A percentile compares a stretch with the other conserved stretches of the same genome.
Conservation (phyloP, 1,284 basidiomycete genomes). For the Ganoderma boninense region DNA sequence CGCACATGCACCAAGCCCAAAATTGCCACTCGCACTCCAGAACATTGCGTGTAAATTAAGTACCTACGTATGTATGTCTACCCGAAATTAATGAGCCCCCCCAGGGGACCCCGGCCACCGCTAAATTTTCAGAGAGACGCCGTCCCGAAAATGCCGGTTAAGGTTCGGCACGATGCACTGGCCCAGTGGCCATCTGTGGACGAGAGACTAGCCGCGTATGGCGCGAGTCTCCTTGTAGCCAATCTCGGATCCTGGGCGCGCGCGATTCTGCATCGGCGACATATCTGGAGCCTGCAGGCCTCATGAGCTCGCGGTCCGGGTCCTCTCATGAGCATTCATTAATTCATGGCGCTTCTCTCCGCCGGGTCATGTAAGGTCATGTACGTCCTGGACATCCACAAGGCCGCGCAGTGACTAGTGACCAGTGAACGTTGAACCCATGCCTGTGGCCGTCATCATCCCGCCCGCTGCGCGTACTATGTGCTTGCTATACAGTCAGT, state of each 20-base stretch:
- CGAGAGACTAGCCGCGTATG: neutral
- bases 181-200: too few relatives aligned
- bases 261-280: conserved; percentile 32
- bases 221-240: conserved; percentile 28
- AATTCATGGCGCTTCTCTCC: neutral
- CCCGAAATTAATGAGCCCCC: conserved; percentile 5
- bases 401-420: neutral
- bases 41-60: too few relatives aligned
- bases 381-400: neutral
- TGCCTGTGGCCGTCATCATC: neutral
- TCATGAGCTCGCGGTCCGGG: neutral
- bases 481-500: too few relatives aligned
- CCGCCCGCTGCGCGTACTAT: neutral
- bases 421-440: too few relatives aligned
- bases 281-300: conserved; percentile 7
- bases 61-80: neutral
- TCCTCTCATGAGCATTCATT: too few relatives aligned
- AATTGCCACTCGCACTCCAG: neutral
- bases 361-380: too few relatives aligned
- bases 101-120: conserved; percentile 19
- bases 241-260: conserved; percentile 22
- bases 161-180: neutral
- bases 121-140: conserved; percentile 15
- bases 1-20: neutral
- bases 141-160: neutral